Conservation (phyloP, 176 grass and related monocot genomes). For the Aegilops sharonensis region DNA sequence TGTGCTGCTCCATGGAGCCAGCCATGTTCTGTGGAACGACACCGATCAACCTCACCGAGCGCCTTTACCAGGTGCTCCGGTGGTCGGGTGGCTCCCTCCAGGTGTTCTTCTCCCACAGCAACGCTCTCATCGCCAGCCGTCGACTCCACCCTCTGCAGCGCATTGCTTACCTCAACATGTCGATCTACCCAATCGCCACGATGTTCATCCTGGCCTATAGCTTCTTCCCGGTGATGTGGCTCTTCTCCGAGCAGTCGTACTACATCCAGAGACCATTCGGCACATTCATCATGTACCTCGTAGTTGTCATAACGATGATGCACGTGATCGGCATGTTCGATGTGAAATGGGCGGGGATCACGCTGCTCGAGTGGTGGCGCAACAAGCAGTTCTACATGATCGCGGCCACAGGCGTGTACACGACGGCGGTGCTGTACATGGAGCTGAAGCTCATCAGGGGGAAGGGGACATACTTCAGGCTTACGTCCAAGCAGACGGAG, state of each 20-base stretch:
- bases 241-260: constrained; percentile 31
- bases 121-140: neutral
- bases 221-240: constrained; percentile 25
- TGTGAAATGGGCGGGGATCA: constrained; percentile 60
- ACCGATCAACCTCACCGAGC: constrained; percentile 52
- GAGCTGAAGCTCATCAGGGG: too few species aligned
- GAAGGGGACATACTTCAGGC: too few species aligned
- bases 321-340: constrained; percentile 51
- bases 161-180: too few species aligned
- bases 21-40: constrained; percentile 36
- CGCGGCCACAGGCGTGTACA: too few species aligned
- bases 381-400: constrained; percentile 78
- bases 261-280: constrained; percentile 46
- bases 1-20: constrained; percentile 30
- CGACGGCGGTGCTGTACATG: too few species aligned
- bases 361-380: constrained; percentile 92
- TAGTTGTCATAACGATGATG: constrained; percentile 23
- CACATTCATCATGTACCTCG: constrained; percentile 24
- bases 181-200: too few species aligned
- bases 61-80: constrained; percentile 34
- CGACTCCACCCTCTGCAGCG: neutral
- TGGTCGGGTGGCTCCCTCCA: constrained; percentile 43
- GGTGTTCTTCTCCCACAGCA: constrained; percentile 55
- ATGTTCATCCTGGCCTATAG: too few species aligned
- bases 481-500: too few species aligned